Conservation (phyloP, 2,329 filamentous ascomycete genomes). For the Aureobasidium uvarum region DNA sequence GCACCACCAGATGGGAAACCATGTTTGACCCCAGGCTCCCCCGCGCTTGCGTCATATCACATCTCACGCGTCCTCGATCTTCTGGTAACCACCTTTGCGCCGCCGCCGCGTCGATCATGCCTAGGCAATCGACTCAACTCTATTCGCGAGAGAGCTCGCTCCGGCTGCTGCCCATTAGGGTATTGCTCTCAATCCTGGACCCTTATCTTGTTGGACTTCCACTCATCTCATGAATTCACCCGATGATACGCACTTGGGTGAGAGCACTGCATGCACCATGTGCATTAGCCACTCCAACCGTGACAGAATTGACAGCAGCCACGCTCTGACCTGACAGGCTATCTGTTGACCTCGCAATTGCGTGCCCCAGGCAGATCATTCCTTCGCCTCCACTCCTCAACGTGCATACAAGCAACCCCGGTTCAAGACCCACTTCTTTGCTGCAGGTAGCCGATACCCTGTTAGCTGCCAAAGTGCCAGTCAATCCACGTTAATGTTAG, state of each 20-base stretch:
- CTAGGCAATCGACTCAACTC: conserved; percentile 14
- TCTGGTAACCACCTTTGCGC: background rate
- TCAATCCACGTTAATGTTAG: background rate
- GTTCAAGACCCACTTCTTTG: conserved; percentile 18
- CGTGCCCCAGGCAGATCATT: conserved; percentile 11
- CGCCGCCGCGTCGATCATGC: conserved; percentile 11
- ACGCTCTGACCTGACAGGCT: conserved; percentile 13
- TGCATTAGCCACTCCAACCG: conserved; percentile 13
- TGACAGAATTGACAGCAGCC: conserved; percentile 15
- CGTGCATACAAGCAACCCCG: conserved; percentile 21
- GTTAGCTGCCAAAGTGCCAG: background rate
- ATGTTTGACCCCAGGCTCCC: conserved; percentile 4
- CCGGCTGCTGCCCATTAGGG: background rate
- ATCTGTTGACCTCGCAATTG: conserved; percentile 1
- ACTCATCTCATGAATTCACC: background rate
- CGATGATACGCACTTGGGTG: background rate
- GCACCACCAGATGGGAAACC: conserved; percentile 3
- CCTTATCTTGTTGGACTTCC: conserved; percentile 8
- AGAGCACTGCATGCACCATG: conserved; percentile 8
- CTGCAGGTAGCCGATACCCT: conserved; percentile 21
- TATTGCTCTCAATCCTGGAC: background rate
- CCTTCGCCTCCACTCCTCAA: conserved; percentile 7
- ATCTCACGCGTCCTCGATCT: conserved; percentile 21
- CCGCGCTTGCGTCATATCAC: conserved; percentile 16
- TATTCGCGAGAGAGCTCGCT: background rate